A percentile compares a stretch with the other conserved stretches of the same genome.
phyloP scores from a whole-genome alignment of 169 alveolate species.

The Babesia bovis region DNA sequence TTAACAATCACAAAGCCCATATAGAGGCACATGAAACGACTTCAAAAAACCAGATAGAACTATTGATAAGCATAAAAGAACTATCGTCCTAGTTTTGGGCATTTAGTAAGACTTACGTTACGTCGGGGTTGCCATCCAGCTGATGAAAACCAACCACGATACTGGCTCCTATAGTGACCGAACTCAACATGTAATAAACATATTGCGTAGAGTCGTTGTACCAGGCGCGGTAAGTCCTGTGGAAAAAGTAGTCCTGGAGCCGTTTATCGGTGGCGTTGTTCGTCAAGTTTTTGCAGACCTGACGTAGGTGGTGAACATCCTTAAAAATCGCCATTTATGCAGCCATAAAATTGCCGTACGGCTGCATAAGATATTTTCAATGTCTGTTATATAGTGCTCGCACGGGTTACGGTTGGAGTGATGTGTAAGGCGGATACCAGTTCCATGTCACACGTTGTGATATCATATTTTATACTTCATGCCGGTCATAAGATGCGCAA shows the following conservation, averaged over 20 bases:
- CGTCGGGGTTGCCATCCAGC: slow-evolving; percentile 63
- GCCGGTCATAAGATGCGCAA: no score
- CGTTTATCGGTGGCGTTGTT: slow-evolving; percentile 70
- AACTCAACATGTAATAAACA: slow-evolving; percentile 72
- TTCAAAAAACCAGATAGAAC: no score
- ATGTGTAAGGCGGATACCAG: background rate
- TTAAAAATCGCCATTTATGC: slow-evolving; percentile 52
- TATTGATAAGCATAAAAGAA: background rate
- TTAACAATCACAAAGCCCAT: no score
- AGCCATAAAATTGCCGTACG: no score
- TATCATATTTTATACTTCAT: no score
- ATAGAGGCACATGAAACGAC: no score
- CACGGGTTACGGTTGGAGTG: background rate
- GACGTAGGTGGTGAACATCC: slow-evolving; percentile 67
- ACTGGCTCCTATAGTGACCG: slow-evolving; percentile 53
- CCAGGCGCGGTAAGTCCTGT: slow-evolving; percentile 75
- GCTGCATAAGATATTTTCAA: no score
- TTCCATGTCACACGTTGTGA: background rate
- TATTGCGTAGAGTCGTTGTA: slow-evolving; percentile 79
- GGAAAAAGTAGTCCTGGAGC: slow-evolving; percentile 74
- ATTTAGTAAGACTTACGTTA: slow-evolving; percentile 49
- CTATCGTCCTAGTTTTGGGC: background rate
- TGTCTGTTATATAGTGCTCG: no score
- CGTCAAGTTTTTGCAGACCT: slow-evolving; percentile 63
- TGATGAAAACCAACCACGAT: slow-evolving; percentile 46